Evolutionary conservation across 495 filamentous ascomycete genomes (phyloP).

Genomic region (Xylaria cubensis): DNA sequence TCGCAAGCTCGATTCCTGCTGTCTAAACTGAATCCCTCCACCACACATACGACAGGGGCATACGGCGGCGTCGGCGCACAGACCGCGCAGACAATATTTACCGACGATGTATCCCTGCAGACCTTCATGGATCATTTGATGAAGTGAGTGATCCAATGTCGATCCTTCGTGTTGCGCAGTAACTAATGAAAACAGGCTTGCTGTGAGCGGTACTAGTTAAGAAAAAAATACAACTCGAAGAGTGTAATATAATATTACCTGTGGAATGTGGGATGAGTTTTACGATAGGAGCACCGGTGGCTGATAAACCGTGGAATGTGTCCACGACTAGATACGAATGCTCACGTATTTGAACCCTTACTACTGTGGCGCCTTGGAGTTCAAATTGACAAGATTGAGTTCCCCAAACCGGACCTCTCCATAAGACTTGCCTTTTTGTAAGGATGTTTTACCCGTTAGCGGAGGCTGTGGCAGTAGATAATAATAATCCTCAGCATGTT

Average conservation of each 20-base stretch:
- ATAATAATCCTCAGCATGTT: not conserved
- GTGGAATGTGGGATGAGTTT: conserved; percentile 5
- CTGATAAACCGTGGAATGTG: conserved; percentile 10
- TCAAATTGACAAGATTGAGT: not conserved
- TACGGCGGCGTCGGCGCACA: conserved; percentile 87
- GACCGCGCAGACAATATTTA: conserved; percentile 98
- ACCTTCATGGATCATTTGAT: conserved; percentile 99
- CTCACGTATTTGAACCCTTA: not conserved
- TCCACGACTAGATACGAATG: conserved; percentile 17
- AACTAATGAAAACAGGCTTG: conserved; percentile 48
- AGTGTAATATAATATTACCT: not conserved
- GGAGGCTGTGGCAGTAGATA: not conserved
- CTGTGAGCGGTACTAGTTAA: conserved; percentile 64
- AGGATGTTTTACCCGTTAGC: not conserved
- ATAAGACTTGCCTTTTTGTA: not conserved
- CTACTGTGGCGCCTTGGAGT: not conserved
- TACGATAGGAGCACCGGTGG: conserved; percentile 3
- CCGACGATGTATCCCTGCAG: conserved; percentile 96
- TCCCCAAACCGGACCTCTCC: not conserved
- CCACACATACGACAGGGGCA: conserved; percentile 92
- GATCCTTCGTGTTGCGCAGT: not conserved
- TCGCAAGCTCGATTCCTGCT: conserved; percentile 98
- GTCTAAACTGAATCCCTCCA: conserved; percentile 97
- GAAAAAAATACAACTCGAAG: conserved; percentile 24
- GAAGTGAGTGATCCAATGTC: conserved; percentile 71